Percentiles rank a stretch among this genome's conserved stretches.
phyloP scores from a whole-genome alignment of 805 yeast species.

The Isabelozyma heimii region DNA sequence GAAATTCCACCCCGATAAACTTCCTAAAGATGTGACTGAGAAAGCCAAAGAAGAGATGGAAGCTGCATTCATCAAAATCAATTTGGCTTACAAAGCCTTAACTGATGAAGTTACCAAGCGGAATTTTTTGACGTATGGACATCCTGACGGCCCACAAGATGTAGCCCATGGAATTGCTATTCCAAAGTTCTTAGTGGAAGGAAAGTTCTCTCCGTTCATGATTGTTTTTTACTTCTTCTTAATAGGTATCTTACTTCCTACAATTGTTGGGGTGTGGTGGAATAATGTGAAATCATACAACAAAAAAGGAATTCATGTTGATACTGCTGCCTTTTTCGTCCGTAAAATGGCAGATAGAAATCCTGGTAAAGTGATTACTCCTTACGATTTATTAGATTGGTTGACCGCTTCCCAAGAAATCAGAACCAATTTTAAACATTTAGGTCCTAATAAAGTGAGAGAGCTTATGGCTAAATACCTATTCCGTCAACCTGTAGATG shows the following conservation, averaged over 20 bases:
- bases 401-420: slow-evolving; percentile 69
- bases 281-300: slow-evolving; percentile 73
- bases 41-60: slow-evolving; percentile 61
- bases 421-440: slow-evolving; percentile 35
- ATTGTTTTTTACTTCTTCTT: slow-evolving; percentile 61
- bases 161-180: slow-evolving; percentile 90
- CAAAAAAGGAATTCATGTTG: slow-evolving; percentile 75
- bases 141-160: slow-evolving; percentile 97
- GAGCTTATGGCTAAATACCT: slow-evolving; percentile 57
- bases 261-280: slow-evolving; percentile 90
- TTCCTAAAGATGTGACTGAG: slow-evolving; percentile 59
- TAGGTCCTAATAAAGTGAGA: slow-evolving; percentile 47
- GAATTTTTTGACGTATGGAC: slow-evolving; percentile 85
- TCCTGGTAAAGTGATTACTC: slow-evolving; percentile 64
- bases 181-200: slow-evolving; percentile 87
- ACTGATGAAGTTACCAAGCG: slow-evolving; percentile 86
- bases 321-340: slow-evolving; percentile 78
- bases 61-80: slow-evolving; percentile 72
- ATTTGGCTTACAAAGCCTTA: slow-evolving; percentile 90
- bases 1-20: slow-evolving; percentile 91
- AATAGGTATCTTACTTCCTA: slow-evolving; percentile 78
- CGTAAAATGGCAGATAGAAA: slow-evolving; percentile 70
- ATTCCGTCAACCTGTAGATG: slow-evolving; percentile 39
- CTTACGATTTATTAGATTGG: slow-evolving; percentile 56
- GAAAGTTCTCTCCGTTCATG: slow-evolving; percentile 65